Percentiles rank a stretch among this genome's conserved stretches.
Evolutionary conservation across 495 filamentous ascomycete species (phyloP).

Genomic region (Penicillium chermesinum): DNA sequence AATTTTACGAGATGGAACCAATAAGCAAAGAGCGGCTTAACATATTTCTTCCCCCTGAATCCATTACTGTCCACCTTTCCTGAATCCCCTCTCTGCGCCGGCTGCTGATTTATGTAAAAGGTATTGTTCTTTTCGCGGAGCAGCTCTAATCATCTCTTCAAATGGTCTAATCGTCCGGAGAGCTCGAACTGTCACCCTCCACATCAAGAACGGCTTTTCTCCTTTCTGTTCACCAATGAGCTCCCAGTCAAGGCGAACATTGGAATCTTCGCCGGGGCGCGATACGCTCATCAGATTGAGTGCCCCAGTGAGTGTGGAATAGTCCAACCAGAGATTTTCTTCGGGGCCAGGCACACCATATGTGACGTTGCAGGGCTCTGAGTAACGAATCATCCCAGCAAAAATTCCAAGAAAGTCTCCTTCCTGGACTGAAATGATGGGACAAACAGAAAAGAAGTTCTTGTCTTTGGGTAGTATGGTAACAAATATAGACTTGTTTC

Average conservation of each 20-base stretch:
- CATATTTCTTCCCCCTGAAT: no score
- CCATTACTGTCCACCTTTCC: no score
- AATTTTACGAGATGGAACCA: no score
- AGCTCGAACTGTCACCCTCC: slow-evolving; percentile 20
- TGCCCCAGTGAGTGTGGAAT: slow-evolving; percentile 20
- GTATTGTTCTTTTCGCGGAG: slow-evolving; percentile 20
- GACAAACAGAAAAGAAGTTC: slow-evolving; percentile 6
- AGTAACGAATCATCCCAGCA: slow-evolving; percentile 18
- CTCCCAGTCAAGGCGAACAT: slow-evolving; percentile 17
- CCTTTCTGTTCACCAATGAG: slow-evolving; percentile 8
- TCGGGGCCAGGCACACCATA: slow-evolving; percentile 14
- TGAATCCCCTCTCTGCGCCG: slow-evolving; percentile 13
- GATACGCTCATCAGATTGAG: slow-evolving; percentile 23
- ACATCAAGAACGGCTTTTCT: slow-evolving; percentile 8
- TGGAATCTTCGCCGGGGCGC: slow-evolving; percentile 10
- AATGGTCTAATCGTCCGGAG: slow-evolving; percentile 17
- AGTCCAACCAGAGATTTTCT: slow-evolving; percentile 22
- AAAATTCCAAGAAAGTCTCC: slow-evolving; percentile 21
- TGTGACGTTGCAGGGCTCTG: slow-evolving; percentile 5
- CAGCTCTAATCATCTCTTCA: slow-evolving; percentile 8
- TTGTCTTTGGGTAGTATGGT: slow-evolving; percentile 10
- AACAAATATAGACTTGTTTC: slow-evolving; percentile 14
- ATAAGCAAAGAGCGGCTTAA: no score
- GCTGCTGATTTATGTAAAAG: slow-evolving; percentile 12
- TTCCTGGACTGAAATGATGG: slow-evolving; percentile 9